phyloP scores from a whole-genome alignment of 31 red algal genomes.

The Odonthalia washingtoniensis region DNA sequence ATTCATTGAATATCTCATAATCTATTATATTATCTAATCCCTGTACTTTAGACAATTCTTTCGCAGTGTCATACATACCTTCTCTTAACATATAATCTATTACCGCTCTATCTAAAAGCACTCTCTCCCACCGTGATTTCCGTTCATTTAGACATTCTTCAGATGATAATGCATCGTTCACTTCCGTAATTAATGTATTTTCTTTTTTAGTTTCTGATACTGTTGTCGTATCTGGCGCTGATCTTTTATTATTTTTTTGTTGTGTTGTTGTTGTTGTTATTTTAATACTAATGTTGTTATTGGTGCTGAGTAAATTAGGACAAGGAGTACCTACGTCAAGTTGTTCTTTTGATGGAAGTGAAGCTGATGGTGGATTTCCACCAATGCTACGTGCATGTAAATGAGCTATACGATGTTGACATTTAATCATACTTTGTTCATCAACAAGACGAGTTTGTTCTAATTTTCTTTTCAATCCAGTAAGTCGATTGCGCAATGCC shows the following conservation, averaged over 20 bases:
- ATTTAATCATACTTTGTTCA: slow-evolving; percentile 51
- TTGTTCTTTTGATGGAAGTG: slow-evolving; percentile 21
- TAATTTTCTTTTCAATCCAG: slow-evolving; percentile 57
- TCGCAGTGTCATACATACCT: slow-evolving; percentile 79
- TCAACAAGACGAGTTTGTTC: slow-evolving; percentile 46
- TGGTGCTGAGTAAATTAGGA: background rate
- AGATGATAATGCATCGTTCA: background rate
- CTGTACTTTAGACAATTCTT: slow-evolving; percentile 51
- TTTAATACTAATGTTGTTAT: slow-evolving; percentile 1
- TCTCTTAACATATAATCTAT: slow-evolving; percentile 88
- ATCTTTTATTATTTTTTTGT: background rate
- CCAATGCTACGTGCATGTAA: slow-evolving; percentile 16
- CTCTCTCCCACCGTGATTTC: slow-evolving; percentile 64
- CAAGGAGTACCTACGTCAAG: too few relatives aligned
- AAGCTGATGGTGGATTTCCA: slow-evolving; percentile 13
- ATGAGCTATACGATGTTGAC: slow-evolving; percentile 60
- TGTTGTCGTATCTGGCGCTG: background rate
- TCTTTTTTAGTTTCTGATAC: background rate
- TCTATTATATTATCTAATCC: slow-evolving; percentile 72
- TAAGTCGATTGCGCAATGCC: slow-evolving; percentile 44
- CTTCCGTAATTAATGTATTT: background rate
- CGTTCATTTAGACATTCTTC: slow-evolving; percentile 16
- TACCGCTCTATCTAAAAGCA: slow-evolving; percentile 70
- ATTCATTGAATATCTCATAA: slow-evolving; percentile 68
- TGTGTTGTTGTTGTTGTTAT: background rate